Conservation (phyloP, 371 early-diverging fungal genomes). For the Lichtheimia ramosa region DNA sequence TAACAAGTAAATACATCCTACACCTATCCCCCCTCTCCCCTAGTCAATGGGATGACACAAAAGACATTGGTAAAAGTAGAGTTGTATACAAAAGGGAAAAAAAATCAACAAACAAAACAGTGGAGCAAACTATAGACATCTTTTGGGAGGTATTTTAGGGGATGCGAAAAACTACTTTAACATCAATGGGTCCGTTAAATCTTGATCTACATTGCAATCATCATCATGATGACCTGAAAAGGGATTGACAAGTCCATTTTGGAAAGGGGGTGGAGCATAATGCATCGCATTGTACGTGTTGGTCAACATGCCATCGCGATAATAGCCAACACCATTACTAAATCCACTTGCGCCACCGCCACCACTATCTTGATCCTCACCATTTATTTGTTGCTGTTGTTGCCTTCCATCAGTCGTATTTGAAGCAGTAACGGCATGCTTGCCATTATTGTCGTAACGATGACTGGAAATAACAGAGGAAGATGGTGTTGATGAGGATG, state of each 20-base stretch:
- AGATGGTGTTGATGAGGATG: conserved; percentile 7
- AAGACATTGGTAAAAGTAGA: no score
- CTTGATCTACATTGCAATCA: conserved; percentile 13
- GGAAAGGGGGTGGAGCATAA: conserved; percentile 9
- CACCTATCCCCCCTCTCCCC: no score
- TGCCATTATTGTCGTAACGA: not conserved
- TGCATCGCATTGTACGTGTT: conserved; percentile 20
- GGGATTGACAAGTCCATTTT: conserved; percentile 22
- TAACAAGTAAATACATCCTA: no score
- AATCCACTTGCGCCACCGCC: conserved; percentile 1
- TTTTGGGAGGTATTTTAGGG: no score
- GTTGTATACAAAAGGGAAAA: no score
- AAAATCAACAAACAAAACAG: no score
- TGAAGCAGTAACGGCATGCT: not conserved
- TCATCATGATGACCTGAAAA: conserved; percentile 16
- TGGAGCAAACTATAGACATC: no score
- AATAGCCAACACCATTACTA: conserved; percentile 7
- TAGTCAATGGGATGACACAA: no score
- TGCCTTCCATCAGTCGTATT: no score
- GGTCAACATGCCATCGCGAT: conserved; percentile 21
- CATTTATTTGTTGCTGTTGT: not conserved
- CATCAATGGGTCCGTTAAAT: conserved; percentile 21
- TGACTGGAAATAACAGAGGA: not conserved
- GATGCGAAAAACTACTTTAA: conserved; percentile 22
- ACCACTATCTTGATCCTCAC: not conserved